Evolutionary conservation across 2,329 filamentous ascomycete genomes (phyloP), one percentile per base, ranked within the genome.

Genomic region (Chalaropsis thielavioides): DNA sequence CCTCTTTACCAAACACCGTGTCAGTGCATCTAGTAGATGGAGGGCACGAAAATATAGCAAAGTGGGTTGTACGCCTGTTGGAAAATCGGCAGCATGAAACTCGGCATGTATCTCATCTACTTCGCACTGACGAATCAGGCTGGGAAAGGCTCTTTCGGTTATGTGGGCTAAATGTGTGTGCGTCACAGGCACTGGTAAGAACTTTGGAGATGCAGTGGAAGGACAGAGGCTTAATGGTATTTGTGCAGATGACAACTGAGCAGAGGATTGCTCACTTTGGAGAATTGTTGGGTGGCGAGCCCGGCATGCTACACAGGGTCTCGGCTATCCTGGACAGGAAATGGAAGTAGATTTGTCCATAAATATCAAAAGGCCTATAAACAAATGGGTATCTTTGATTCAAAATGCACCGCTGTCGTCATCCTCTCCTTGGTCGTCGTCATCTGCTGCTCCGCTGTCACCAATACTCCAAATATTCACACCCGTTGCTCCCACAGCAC

Each of bases 61-160:
- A 73, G 64, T 88, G 85, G 84, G 73, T 83, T 1, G 73, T 81
- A 0, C 77, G 76, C 0, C 70, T 79, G 0, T 79, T 87, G 56
- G 77, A 79, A 19, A 79, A 79, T 7, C 76, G 79, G 70, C 74
- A 70, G 11, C 58, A 69, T 0, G 68, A 70, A 13, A 67, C 69
- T 1, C 66, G 62, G 0, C 68, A 70, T 0, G 70, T 76, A 13
- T 72, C 74, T 62, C 70, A 71, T 0, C 71, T 74, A 6, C 67
- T 79, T 10, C 72, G 74, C 2, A 70, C 74, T n/a, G 71, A 72
- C 40, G 76, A 80, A 60, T 76, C 75, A 46, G 74, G 74, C 35
- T 77, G 75, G 75, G 74, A 73, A 17, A 11, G 73, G 1, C 74
- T 76, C 44, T 68, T 77, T 8, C 71, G 75, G 38, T 69, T 68